Base-by-base conservation (phyloP, 495 filamentous ascomycete species). In the Poronia punctata region DNA sequence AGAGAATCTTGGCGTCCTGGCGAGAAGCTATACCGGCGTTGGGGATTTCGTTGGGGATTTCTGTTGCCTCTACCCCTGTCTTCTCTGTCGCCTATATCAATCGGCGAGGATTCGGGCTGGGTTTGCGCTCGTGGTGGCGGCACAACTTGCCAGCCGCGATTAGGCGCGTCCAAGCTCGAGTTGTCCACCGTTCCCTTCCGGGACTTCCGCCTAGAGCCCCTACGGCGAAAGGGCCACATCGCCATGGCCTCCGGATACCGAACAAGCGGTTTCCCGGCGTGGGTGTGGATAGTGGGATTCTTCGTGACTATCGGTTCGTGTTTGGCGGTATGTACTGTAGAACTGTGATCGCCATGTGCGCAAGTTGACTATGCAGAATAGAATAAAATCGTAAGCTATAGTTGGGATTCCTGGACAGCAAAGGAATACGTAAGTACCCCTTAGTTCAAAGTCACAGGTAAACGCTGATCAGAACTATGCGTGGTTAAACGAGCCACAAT, bases 191-290 rank as follows among this genome's bases (percentile, higher is more conserved):
- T 62, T 43, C 54, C 65, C 26, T 60, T 56, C 21, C 58, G 53
- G 26, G 61, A 51, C 46, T 63, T 64, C 49, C 62, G 68, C 50
- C 67, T 62, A 43, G 65, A 64, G 67, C 69, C 78, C 59, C 71
- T 83, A 41, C 82, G 79, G 60, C 82, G 72, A 60, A 86, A 88
- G 23, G 80, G 84, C 84, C 84, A 88, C 66, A 86, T 66, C 55
- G 77, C 76, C 82, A 86, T 86, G 47, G 57, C 70, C 68, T 55
- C 48, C 30, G n/a, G 16, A 19, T n/a, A 23, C n/a, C 10, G n/a
- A 10, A 34, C 37, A 25, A 33, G 32, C 40, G 55, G 57, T 36
- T 20, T 21, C 14, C 36, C 27, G 35, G 21, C 18, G 40, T 47
- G 27, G 23, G 38, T 35, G 20, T 29, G 27, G 19, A 41, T 27